phyloP scores from a whole-genome alignment of 1,139 yeast genomes.

The Debaryomyces nepalensis region DNA sequence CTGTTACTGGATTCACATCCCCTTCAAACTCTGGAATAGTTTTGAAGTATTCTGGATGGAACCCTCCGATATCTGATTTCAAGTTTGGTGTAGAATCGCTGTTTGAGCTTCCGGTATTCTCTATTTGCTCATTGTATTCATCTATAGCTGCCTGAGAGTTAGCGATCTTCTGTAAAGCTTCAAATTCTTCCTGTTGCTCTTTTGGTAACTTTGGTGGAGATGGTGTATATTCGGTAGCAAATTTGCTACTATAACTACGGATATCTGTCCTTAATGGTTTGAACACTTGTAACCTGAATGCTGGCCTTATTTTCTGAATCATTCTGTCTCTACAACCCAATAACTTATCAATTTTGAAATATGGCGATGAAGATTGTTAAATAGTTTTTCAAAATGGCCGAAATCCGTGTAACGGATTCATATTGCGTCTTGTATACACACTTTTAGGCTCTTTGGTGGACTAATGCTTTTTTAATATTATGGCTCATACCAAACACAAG shows the following conservation, averaged over 20 bases:
- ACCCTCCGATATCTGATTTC: conserved; percentile 63
- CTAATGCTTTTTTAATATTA: no score
- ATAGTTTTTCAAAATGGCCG: not conserved
- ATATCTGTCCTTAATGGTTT: conserved; percentile 1
- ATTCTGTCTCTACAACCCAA: no score
- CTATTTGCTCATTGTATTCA: conserved; percentile 62
- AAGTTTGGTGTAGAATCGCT: conserved; percentile 40
- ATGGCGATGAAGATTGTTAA: not conserved
- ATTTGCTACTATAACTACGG: conserved; percentile 26
- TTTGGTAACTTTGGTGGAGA: conserved; percentile 85
- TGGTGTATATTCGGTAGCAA: conserved; percentile 48
- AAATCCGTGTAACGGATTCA: conserved; percentile 9
- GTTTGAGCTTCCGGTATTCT: conserved; percentile 31
- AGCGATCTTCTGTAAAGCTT: conserved; percentile 79
- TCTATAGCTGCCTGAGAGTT: conserved; percentile 80
- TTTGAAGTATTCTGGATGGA: conserved; percentile 71
- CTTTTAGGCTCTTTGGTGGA: no score
- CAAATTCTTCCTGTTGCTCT: conserved; percentile 93
- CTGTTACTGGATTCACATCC: conserved; percentile 87
- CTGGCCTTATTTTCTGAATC: conserved; percentile 5
- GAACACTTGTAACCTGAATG: not conserved
- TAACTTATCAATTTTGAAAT: not conserved
- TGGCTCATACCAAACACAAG: no score
- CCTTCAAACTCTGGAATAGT: conserved; percentile 97
- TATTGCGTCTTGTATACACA: conserved; percentile 3